Percentiles rank a stretch among this genome's conserved stretches.
Conservation (phyloP, 495 filamentous ascomycete species). For the Cudoniella acicularis region DNA sequence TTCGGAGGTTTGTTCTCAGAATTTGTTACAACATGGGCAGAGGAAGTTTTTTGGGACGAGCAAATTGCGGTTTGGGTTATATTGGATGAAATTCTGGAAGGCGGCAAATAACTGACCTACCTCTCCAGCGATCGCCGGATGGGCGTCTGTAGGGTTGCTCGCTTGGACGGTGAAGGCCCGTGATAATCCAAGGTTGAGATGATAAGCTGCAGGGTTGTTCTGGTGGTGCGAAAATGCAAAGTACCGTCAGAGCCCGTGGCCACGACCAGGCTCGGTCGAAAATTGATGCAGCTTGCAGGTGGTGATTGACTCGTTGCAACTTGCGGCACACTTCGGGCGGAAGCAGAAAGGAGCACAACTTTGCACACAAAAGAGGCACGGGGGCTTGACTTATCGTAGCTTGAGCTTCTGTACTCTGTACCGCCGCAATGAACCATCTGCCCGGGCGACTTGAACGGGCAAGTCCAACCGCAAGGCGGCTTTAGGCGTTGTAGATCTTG, state of each 20-base stretch:
- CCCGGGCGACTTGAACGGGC: neutral
- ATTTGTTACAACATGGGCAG: constrained; percentile 8
- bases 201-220: constrained; percentile 22
- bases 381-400: neutral
- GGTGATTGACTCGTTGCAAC: neutral
- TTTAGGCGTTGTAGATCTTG: constrained; percentile 8
- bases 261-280: neutral
- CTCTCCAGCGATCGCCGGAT: constrained; percentile 22
- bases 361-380: neutral
- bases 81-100: constrained; percentile 22
- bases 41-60: constrained; percentile 11
- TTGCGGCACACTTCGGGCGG: neutral
- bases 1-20: constrained; percentile 4
- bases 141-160: constrained; percentile 23
- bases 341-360: neutral
- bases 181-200: constrained; percentile 24
- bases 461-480: constrained; percentile 11
- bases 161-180: constrained; percentile 21
- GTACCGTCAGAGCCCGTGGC: constrained; percentile 12
- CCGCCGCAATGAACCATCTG: too few relatives aligned
- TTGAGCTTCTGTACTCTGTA: neutral
- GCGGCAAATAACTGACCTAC: constrained; percentile 19
- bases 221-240: constrained; percentile 7
- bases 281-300: constrained; percentile 3
- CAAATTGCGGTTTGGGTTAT: constrained; percentile 20